Conservation (phyloP, 1,284 basidiomycete species). For the Trichosporon ovoides region DNA sequence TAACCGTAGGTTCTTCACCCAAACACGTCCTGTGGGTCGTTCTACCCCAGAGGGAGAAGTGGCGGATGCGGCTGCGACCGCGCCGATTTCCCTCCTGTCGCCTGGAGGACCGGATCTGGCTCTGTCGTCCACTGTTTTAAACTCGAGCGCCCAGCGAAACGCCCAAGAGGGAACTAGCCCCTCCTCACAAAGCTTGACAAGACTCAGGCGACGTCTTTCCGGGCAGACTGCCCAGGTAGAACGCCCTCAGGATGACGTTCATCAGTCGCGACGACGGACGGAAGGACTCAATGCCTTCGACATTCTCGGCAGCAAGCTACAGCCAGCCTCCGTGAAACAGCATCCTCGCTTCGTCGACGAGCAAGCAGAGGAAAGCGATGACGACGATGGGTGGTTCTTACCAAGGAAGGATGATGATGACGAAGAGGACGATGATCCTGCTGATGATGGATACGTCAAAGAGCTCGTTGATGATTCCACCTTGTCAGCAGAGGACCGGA, state of each 20-base stretch:
- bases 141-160: background rate
- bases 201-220: background rate
- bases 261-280: background rate
- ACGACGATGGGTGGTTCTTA: conserved; percentile 37
- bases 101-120: background rate
- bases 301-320: background rate
- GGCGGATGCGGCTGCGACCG: background rate
- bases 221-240: background rate
- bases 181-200: background rate
- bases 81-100: no score
- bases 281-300: conserved; percentile 13
- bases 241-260: background rate
- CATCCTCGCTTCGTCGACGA: conserved; percentile 28
- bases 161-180: background rate
- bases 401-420: conserved; percentile 27
- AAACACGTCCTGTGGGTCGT: conserved; percentile 31
- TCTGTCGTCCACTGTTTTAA: background rate
- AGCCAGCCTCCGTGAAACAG: background rate
- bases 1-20: conserved; percentile 38
- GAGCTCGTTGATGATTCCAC: conserved; percentile 38
- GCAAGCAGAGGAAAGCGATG: conserved; percentile 51
- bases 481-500: conserved; percentile 28
- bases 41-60: background rate
- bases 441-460: conserved; percentile 30
- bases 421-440: conserved; percentile 30